Evolutionary conservation across 768 basidiomycete genomes (phyloP).

Genomic region (Mycena epipterygia): DNA sequence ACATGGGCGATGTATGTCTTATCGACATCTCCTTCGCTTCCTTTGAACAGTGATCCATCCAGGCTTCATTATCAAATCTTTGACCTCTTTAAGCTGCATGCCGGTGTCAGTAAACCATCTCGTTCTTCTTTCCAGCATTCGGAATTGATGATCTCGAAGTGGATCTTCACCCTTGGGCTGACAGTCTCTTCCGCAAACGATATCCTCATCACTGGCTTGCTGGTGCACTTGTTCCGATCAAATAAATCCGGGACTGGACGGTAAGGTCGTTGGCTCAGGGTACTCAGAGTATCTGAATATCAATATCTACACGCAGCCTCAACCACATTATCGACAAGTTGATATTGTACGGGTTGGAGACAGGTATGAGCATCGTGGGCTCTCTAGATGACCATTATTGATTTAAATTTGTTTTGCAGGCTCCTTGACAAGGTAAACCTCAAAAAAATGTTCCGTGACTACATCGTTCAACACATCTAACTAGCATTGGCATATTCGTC

Average conservation of each 20-base stretch:
- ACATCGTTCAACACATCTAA: not conserved
- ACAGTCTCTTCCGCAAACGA: conserved; percentile 64
- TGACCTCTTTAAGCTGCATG: conserved; percentile 32
- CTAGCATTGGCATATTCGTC: conserved; percentile 56
- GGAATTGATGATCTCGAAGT: conserved; percentile 50
- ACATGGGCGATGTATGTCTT: conserved; percentile 42
- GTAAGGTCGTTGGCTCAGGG: conserved; percentile 40
- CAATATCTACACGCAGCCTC: conserved; percentile 47
- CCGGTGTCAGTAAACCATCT: conserved; percentile 20
- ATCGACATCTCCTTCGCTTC: not conserved
- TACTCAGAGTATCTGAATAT: not conserved
- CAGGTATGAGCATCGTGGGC: conserved; percentile 47
- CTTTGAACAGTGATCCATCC: not conserved
- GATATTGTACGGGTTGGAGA: conserved; percentile 68
- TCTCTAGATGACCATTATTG: not conserved
- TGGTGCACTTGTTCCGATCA: conserved; percentile 58
- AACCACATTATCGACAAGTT: conserved; percentile 62
- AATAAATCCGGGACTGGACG: conserved; percentile 56
- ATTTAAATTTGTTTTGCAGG: not conserved
- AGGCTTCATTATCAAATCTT: conserved; percentile 40
- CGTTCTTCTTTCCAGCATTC: not conserved
- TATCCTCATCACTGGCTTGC: conserved; percentile 60
- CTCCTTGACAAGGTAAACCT: conserved; percentile 50
- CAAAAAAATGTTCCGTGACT: not conserved
- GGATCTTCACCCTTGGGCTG: conserved; percentile 66